Conservation (phyloP, 140 eudicot genomes). For the Ambrosia hybrid region DNA sequence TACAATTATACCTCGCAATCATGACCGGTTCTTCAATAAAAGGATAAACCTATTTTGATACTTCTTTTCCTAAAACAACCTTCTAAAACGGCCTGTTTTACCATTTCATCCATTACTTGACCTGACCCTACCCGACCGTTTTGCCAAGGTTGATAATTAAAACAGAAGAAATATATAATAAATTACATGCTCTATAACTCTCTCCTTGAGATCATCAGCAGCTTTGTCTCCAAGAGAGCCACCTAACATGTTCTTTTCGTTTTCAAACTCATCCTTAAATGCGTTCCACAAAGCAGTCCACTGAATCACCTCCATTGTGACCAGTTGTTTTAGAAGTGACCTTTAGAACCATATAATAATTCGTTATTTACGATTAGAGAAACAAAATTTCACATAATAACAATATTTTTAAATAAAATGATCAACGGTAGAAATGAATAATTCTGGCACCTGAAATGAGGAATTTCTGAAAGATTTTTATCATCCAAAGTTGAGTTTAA, state of each 20-base stretch:
- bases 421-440: background rate
- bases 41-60: background rate
- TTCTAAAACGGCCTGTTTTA: too few relatives aligned
- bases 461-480: conserved; percentile 80
- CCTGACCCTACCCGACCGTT: too few relatives aligned
- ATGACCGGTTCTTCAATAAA: too few relatives aligned
- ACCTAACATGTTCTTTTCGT: conserved; percentile 80
- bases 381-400: background rate
- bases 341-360: conserved; percentile 31
- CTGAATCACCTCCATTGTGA: conserved; percentile 93
- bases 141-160: too few relatives aligned
- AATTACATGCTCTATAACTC: conserved; percentile 85
- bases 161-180: background rate
- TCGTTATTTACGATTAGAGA: background rate
- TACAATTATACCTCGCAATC: background rate
- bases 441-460: conserved; percentile 61
- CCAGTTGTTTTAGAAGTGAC: conserved; percentile 69
- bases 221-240: conserved; percentile 89
- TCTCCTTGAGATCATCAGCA: conserved; percentile 77
- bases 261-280: conserved; percentile 79
- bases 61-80: background rate
- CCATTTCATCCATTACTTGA: too few relatives aligned
- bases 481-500: conserved; percentile 88
- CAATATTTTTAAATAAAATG: background rate
- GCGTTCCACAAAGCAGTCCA: conserved; percentile 85